These are phyloP conservation scores for Colletotrichum cordylinicola DNA, from an alignment of 2,329 filamentous ascomycete genomes.

Conservation along the genomic window DNA sequence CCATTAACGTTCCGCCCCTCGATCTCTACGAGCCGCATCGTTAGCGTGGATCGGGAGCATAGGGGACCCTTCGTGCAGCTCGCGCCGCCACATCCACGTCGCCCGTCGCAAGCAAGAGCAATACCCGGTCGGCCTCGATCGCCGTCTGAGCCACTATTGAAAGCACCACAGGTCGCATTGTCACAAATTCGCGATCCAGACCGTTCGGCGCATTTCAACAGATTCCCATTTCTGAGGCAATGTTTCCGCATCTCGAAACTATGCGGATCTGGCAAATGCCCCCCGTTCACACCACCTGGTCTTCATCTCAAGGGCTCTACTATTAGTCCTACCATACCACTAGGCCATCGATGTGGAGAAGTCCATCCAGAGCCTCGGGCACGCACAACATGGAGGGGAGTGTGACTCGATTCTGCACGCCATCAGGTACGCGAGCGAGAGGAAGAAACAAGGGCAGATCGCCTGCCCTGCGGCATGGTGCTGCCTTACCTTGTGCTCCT, in stretches of 20 bases:
- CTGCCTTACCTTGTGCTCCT: background rate
- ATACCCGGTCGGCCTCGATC: background rate
- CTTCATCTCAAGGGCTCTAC: background rate
- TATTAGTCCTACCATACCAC: background rate
- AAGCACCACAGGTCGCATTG: background rate
- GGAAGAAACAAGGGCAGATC: background rate
- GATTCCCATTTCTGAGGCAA: background rate
- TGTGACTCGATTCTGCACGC: background rate
- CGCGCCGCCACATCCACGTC: background rate
- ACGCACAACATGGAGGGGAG: constrained; percentile 10
- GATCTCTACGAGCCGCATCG: constrained; percentile 32
- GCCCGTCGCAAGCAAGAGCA: background rate
- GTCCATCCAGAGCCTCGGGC: background rate
- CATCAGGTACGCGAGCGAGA: background rate
- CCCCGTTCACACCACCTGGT: background rate
- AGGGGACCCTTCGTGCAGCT: constrained; percentile 14
- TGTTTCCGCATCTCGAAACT: background rate
- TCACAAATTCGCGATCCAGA: background rate
- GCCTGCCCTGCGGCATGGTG: background rate
- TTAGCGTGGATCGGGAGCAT: constrained; percentile 33
- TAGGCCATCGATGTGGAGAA: background rate
- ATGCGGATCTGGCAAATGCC: background rate
- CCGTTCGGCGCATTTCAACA: background rate
- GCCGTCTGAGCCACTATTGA: background rate
- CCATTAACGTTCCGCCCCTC: constrained; percentile 1